Evolutionary conservation across 257 asterid species (phyloP), one percentile per base, ranked within the genome.

Genomic region (Capsicum chinense): DNA sequence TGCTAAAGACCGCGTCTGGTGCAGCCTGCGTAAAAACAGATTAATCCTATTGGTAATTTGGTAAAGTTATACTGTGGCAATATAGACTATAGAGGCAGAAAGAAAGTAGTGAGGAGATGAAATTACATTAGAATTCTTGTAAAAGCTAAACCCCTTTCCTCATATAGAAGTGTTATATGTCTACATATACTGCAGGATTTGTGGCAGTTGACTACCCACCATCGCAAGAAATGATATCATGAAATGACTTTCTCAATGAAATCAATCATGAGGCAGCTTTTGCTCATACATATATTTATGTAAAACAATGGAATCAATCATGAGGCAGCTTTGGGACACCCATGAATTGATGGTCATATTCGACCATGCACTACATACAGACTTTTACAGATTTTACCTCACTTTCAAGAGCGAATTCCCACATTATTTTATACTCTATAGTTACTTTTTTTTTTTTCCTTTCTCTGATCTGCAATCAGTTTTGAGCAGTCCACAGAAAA

Each of bases 1-100:
- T 94, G 91, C 97, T 94, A 88, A 95, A 94, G 85, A 95, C 97
- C 26, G 97, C 98, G 86, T 95, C 97, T 10, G 98, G 98, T 58
- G 99, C 88, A 86, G 90, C 95, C 99, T 95, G 87, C 89, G 84
- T 78, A 50, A 76, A 86, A 84, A 76, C 48, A 26, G 26, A 52
- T 26, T 3, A 39, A 39, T 67, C 44, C 44, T 39, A 39, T 39
- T 39, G 44, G 44, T 39, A 39, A 13, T 66, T 12, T 66, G 73
- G 35, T 35, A 33, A 13, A 13, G 48, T 66, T 66, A 5, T 14
- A 37, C 52, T 68, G 15, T 68, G 50, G 26, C 21, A 67, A 13
- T 68, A 35, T 37, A 35, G 52, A 67, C 14, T 68, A 35, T 37
- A 35, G 52, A 68, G 52, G 52, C 13, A 6, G 21, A 15, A 37